A percentile compares a stretch with the other conserved stretches of the same genome.
Conservation (phyloP, 345 rosid genomes). For the Mangifera indica region DNA sequence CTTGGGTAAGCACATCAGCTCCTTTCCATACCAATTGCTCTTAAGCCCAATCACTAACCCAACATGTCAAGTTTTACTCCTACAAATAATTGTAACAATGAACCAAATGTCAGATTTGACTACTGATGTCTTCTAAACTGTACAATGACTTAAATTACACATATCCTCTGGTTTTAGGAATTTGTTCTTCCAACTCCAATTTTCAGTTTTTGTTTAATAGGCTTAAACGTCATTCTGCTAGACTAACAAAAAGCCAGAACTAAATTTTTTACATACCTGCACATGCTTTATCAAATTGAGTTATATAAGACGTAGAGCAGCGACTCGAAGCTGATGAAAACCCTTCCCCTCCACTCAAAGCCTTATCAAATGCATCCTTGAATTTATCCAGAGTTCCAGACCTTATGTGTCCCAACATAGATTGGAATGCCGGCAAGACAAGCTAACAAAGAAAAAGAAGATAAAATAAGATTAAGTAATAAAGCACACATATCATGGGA, state of each 20-base stretch:
- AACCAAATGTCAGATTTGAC: background rate
- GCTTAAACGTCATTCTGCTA: background rate
- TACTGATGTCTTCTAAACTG: background rate
- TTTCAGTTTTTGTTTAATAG: background rate
- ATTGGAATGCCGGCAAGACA: conserved; percentile 85
- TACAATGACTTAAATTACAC: background rate
- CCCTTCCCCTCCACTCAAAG: conserved; percentile 75
- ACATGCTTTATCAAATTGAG: conserved; percentile 67
- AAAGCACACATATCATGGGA: background rate
- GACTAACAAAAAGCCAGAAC: background rate
- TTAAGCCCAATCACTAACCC: background rate
- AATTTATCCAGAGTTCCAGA: conserved; percentile 64
- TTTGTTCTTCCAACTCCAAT: background rate
- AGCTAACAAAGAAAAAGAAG: conserved; percentile 45
- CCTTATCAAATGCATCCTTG: conserved; percentile 75
- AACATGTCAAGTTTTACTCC: background rate
- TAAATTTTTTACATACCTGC: conserved; percentile 51
- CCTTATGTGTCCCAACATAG: conserved; percentile 75
- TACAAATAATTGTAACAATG: too few species aligned
- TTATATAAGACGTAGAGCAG: conserved; percentile 49
- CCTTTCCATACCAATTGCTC: background rate
- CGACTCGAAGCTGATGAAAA: conserved; percentile 61
- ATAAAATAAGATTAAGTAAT: conserved; percentile 12
- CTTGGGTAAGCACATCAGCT: background rate
- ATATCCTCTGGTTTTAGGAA: background rate